Evolutionary conservation across 2,329 filamentous ascomycete species (phyloP).

Genomic region (Ascochyta clinopodiicola): DNA sequence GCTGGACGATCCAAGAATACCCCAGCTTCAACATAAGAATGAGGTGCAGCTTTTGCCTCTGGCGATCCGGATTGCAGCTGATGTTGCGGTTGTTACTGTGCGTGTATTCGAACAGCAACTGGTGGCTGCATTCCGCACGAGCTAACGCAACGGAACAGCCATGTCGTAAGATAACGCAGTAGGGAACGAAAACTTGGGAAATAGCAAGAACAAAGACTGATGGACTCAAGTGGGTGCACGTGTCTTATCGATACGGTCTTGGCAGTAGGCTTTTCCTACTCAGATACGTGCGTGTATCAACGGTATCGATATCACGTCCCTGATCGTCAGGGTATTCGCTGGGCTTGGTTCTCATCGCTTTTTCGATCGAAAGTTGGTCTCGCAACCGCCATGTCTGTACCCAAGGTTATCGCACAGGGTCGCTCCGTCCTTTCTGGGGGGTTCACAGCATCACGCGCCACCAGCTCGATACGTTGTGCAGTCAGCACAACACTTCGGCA

Average conservation of each 20-base stretch:
- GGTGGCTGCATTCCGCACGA: background rate
- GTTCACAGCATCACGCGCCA: conserved; percentile 16
- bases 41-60: background rate
- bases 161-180: background rate
- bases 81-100: background rate
- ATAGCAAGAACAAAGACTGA: background rate
- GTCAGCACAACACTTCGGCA: conserved; percentile 15
- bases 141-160: background rate
- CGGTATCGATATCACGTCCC: background rate
- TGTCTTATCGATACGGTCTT: conserved; percentile 12
- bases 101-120: background rate
- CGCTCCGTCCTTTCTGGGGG: conserved; percentile 20
- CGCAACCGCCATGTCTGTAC: conserved; percentile 22
- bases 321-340: background rate
- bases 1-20: background rate
- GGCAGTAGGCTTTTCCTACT: background rate
- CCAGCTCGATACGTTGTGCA: conserved; percentile 17
- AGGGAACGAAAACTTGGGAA: background rate
- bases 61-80: background rate
- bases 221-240: background rate
- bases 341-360: background rate
- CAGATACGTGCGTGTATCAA: background rate
- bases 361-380: background rate
- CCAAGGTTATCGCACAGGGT: conserved; percentile 18
- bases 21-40: background rate